Base-by-base conservation (phyloP, 768 basidiomycete species). In the Podaxis carcinomalis region DNA sequence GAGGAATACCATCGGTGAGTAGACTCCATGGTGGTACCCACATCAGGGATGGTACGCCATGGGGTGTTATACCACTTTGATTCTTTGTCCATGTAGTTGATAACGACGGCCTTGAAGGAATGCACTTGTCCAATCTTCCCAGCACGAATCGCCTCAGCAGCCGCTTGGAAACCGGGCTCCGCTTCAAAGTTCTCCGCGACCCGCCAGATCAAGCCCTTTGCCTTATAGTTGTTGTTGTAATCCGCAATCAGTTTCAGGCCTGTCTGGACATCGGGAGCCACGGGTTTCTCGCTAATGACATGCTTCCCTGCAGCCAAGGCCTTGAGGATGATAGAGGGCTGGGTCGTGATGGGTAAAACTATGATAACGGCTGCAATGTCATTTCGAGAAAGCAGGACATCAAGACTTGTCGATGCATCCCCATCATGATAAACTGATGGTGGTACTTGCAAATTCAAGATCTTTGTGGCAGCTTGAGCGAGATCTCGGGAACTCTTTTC, bases 271-370 rank as follows among this genome's bases (percentile, higher is more conserved):
- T 89, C 87, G 44, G 86, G 78, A 2, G 86, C 91, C 13, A 94
- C 80, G 5, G 94, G 94, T 69, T 95, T 95, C 78, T 96, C 93
- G 71, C 88, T 89, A 62, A 95, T 69, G 52, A 95, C 92, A 69
- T 95, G 90, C 74, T 95, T 96, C 27, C 93, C 90, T 2, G 90
- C 89, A 0, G 77, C 81, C 39, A 89, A 75, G 0, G 83, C 82
- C 67, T 81, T 83, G 60, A 83, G 72, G 57, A 95, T 76, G 61
- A 94, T 75, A 16, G 74, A 72, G 1, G 93, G 91, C 70, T 93
- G 92, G 3, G 79, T 66, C 0, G 85, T 81, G 68, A 95, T 94
- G 0, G 93, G 93, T 10, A 95, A 77, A 4, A 83, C 86, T 55
- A 95, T 75, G 69, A 92, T 81, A 35, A 95, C 90, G 21, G 86